Conservation (phyloP, 75 land plant genomes). For the Pinus tabuliformis region DNA sequence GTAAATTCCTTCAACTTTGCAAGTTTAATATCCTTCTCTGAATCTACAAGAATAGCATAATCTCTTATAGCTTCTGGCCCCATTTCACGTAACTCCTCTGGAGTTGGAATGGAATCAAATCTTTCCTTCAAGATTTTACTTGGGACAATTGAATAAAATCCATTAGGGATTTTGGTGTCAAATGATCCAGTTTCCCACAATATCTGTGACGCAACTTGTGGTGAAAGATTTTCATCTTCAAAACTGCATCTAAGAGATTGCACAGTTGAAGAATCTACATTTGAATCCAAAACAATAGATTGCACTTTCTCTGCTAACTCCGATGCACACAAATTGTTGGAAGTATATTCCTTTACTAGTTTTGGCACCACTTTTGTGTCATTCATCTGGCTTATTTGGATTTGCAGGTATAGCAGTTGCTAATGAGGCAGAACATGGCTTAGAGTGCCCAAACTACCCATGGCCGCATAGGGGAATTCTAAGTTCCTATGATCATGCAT, state of each 20-base stretch:
- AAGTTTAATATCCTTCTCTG: conserved; percentile 77
- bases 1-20: conserved; percentile 71
- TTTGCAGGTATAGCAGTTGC: too few relatives aligned
- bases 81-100: conserved; percentile 65
- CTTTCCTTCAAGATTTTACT: conserved; percentile 62
- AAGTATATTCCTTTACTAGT: not conserved
- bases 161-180: conserved; percentile 75
- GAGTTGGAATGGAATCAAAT: conserved; percentile 62
- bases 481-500: too few relatives aligned
- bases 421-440: too few relatives aligned
- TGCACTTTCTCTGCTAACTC: too few relatives aligned
- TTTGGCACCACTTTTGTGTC: not conserved
- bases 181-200: conserved; percentile 77
- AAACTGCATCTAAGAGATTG: too few relatives aligned
- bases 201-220: conserved; percentile 70
- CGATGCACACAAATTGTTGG: conserved; percentile 14
- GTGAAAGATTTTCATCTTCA: too few relatives aligned
- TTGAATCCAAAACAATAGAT: too few relatives aligned
- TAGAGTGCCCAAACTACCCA: too few relatives aligned
- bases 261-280: too few relatives aligned
- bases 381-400: not conserved
- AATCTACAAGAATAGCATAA: conserved; percentile 83
- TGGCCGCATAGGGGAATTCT: too few relatives aligned
- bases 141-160: conserved; percentile 81
- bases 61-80: conserved; percentile 45